Base-by-base conservation (phyloP, 371 early-diverging fungal genomes). In the Mortierella polycephala region DNA sequence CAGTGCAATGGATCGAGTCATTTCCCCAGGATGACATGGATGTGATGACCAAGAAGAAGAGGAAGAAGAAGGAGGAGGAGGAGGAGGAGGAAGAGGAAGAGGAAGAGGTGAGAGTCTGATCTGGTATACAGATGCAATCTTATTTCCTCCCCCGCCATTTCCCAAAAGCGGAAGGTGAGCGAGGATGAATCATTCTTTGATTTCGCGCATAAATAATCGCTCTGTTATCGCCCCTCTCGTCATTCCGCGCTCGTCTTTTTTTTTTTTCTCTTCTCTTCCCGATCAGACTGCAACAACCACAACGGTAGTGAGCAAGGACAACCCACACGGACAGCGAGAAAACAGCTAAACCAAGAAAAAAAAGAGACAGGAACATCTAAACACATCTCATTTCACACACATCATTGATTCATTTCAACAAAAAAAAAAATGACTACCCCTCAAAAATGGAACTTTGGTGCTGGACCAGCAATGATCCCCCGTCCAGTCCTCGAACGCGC, bases 381-480 rank as follows among this genome's bases (percentile, higher is more conserved):
- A 30, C 30, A 30, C 30, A 30, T 30, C 30, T 30, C 30, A 30
- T 30, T 42, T 18, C 45, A 42, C 57, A 46, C 21, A 20, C 14
- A 1, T 37, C 45, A 2, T 12, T 51, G 44, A 8, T 13, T 16
- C 50, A 40, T 13, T 20, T 18, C 54, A 41, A 39, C 37, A 42
- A 49, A 18, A 49, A 20, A 20, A 11, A 62, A 14, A 44, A 61
- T 64, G 47, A 47, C 56, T 16, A 40, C 67, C 12, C 12, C 54
- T 7, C 67, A 64, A 37, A 75, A 65, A 67, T 87, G 87, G 81
- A 95, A 96, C 88, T 98, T 95, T 86, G 94, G 95, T 42, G 96
- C 97, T 13, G 97, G 98, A 13, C 98, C 98, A 6, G 96, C 95
- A 50, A 89, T 92, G 62, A 91, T 98, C 60, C 96, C 97, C 23